These are phyloP conservation scores for Sarcodon sp. DNA, from an alignment of 768 basidiomycete species.

Conservation along the genomic window DNA sequence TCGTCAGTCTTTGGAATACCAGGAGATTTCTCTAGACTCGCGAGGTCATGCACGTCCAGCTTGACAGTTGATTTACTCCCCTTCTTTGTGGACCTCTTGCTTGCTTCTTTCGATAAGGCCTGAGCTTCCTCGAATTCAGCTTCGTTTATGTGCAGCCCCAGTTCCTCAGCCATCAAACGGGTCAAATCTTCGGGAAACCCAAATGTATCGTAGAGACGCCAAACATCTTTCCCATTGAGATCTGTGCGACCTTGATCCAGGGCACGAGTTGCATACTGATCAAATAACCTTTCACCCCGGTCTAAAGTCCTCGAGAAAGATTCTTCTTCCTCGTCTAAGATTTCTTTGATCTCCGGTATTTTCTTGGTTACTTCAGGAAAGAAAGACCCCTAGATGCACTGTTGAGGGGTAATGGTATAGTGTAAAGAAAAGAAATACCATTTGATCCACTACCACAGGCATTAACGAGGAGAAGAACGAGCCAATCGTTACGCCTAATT, in stretches of 20 bases:
- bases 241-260: conserved; percentile 45
- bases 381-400: conserved; percentile 12
- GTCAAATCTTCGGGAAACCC: conserved; percentile 98
- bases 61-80: conserved; percentile 60
- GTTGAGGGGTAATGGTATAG: neutral
- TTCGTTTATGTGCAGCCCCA: conserved; percentile 74
- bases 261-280: conserved; percentile 68
- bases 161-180: conserved; percentile 92
- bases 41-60: conserved; percentile 93
- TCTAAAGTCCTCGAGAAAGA: conserved; percentile 97
- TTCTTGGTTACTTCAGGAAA: conserved; percentile 92
- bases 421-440: conserved; percentile 36
- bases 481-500: conserved; percentile 84
- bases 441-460: conserved; percentile 79
- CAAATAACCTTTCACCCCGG: conserved; percentile 92
- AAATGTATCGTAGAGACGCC: conserved; percentile 96
- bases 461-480: conserved; percentile 90
- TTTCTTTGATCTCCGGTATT: conserved; percentile 78
- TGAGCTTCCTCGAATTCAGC: conserved; percentile 85
- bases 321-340: conserved; percentile 94
- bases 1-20: conserved; percentile 88
- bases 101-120: conserved; percentile 79
- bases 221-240: conserved; percentile 86
- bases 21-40: conserved; percentile 65
- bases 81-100: conserved; percentile 73